phyloP scores from a whole-genome alignment of 202 grass and related monocot genomes.

The Carex arenaria region DNA sequence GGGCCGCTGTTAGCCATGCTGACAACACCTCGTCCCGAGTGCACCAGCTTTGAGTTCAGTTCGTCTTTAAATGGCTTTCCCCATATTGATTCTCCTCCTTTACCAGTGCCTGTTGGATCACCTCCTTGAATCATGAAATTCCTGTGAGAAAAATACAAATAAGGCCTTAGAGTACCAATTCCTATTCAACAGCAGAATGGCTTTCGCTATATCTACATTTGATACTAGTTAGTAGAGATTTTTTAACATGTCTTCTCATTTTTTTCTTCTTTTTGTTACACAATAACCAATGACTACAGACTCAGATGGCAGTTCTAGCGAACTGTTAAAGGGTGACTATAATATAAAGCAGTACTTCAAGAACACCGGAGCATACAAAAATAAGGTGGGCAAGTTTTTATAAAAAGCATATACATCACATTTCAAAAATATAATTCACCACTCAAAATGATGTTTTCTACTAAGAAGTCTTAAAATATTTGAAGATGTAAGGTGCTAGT shows the following conservation, averaged over 20 bases:
- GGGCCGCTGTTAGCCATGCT: constrained; percentile 96
- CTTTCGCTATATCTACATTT: neutral
- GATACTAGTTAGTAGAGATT: neutral
- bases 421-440: neutral
- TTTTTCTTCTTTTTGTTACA: neutral
- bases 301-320: neutral
- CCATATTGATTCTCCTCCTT: constrained; percentile 93
- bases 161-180: neutral
- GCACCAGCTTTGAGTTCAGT: constrained; percentile 80
- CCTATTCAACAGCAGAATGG: neutral
- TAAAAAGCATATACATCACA: neutral
- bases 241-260: neutral
- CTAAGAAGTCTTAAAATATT: neutral
- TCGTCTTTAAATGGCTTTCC: constrained; percentile 95
- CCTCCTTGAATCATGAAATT: constrained; percentile 99
- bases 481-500: neutral
- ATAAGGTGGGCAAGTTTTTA: neutral
- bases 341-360: neutral
- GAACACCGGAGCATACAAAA: neutral
- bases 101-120: constrained; percentile 92
- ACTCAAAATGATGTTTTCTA: neutral
- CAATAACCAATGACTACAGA: neutral
- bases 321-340: neutral
- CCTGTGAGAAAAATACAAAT: constrained; percentile 32
- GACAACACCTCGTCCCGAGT: constrained; percentile 87